Evolutionary conservation across 78 protist genomes (phyloP), one percentile per base, ranked within the genome.

Genomic region (Kipferlia bialata): DNA sequence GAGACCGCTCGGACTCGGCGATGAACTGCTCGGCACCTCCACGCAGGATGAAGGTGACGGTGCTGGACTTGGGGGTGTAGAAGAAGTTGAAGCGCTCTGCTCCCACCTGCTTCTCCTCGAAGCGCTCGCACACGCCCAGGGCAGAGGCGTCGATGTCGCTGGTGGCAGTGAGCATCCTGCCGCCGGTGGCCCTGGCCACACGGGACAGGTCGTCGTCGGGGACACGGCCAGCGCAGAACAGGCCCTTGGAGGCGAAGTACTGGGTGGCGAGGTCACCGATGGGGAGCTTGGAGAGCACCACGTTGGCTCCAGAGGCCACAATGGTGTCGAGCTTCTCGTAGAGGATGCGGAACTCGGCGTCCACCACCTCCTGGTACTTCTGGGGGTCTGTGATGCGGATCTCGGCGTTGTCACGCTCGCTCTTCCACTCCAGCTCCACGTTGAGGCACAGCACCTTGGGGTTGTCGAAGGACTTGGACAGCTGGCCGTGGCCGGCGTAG

Each of bases 231-330:
- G 99, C 99, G 73, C 98, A 95, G 82, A 97, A 97, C 37, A 97
- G 63, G 59, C 76, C 87, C 17, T 95, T 74, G 74, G 94, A 98
- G 37, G 99, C 99, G 69, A 96, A 96, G 82, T 81, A 96, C 80
- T 96, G 99, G 33, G 99, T 96, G 29, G 98, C 99, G 24, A 96
- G 83, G 66, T 96, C 99, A 34, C 99, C 99, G 63, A 96, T 94
- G 44, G 99, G 87, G 34, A 93, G 87, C 59, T 73, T 73, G 28
- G 98, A 94, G 34, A 96, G 88, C 15, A 96, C 91, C 18, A 84
- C 86, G 45, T 39, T 44, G 34, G 59, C 69, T 24, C 98, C 98
- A 92, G 72, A 92, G 96, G 28, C 98, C 97, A 31, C 91, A 91
- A 36, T 94, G 96, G 48, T 92, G 76, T 26, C 81, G 3, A 73